These are phyloP conservation scores for Pseudozyma sp. DNA, from an alignment of 1,284 basidiomycete species.

Conservation along the genomic window DNA sequence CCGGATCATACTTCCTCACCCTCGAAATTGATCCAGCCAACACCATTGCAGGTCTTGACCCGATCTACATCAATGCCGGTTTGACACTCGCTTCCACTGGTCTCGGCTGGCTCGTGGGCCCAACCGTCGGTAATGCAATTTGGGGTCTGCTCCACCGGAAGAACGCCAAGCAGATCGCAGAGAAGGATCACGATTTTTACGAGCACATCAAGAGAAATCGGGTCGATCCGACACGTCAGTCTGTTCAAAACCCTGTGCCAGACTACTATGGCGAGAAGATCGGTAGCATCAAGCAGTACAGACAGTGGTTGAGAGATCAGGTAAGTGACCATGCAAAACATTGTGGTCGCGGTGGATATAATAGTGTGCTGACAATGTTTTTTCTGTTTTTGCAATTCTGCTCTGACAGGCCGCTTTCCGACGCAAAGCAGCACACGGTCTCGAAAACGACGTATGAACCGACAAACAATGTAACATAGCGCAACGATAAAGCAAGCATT, in stretches of 20 bases:
- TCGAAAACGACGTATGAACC: conserved; percentile 48
- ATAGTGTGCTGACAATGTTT: neutral
- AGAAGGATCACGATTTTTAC: conserved; percentile 64
- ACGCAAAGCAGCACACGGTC: conserved; percentile 63
- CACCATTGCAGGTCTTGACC: conserved; percentile 62
- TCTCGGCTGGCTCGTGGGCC: conserved; percentile 64
- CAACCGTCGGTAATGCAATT: conserved; percentile 55
- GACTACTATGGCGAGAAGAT: conserved; percentile 68
- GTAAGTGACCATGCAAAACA: conserved; percentile 6
- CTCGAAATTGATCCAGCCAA: conserved; percentile 61
- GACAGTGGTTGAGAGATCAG: conserved; percentile 67
- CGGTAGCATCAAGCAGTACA: conserved; percentile 61
- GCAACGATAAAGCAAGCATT: conserved; percentile 1
- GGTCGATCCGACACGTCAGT: conserved; percentile 62
- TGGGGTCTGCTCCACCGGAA: conserved; percentile 58
- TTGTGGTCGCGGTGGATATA: no score
- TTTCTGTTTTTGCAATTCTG: neutral
- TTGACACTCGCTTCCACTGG: conserved; percentile 61
- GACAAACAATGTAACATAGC: neutral
- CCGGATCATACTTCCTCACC: conserved; percentile 63
- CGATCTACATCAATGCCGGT: conserved; percentile 59
- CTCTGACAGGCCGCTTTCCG: conserved; percentile 48
- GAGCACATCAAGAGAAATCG: conserved; percentile 59
- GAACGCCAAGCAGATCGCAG: conserved; percentile 53
- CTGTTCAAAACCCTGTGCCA: conserved; percentile 65